A percentile compares a stretch with the other conserved stretches of the same genome.
These are phyloP conservation scores for Arthrobotrys megalospora DNA, from an alignment of 2,329 filamentous ascomycete species.

Conservation along the genomic window DNA sequence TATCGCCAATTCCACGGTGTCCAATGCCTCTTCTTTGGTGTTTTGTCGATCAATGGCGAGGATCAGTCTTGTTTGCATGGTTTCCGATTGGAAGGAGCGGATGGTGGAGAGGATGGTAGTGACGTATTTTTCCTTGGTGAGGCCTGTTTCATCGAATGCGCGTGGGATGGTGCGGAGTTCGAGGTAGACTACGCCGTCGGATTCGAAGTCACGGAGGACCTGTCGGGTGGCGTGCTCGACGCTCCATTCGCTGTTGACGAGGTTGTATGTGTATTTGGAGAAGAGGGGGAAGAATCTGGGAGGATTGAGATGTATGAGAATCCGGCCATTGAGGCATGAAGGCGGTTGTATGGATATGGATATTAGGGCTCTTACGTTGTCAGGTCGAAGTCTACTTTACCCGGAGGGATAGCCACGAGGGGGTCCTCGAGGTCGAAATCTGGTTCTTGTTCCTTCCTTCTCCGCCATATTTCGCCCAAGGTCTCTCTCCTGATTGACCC, in stretches of 20 bases:
- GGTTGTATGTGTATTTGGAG: conserved; percentile 82
- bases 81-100: conserved; percentile 69
- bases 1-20: conserved; percentile 76
- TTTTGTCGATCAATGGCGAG: conserved; percentile 81
- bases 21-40: conserved; percentile 73
- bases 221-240: conserved; percentile 76
- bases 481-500: conserved; percentile 81
- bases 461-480: conserved; percentile 81
- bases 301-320: conserved; percentile 25
- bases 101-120: conserved; percentile 78
- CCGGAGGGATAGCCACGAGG: conserved; percentile 76
- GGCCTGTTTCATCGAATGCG: conserved; percentile 71
- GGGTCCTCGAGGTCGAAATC: conserved; percentile 77
- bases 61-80: conserved; percentile 77
- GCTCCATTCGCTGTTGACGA: conserved; percentile 76
- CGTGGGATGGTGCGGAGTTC: conserved; percentile 87
- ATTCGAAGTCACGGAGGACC: conserved; percentile 77
- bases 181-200: conserved; percentile 81
- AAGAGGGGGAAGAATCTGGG: conserved; percentile 80
- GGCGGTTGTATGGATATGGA: conserved; percentile 7
- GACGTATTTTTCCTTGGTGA: conserved; percentile 78
- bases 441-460: conserved; percentile 72
- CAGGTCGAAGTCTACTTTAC: conserved; percentile 80
- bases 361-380: conserved; percentile 72
- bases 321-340: conserved; percentile 23